A percentile compares a stretch with the other conserved stretches of the same genome.
These are phyloP conservation scores for Brassica juncea DNA, from an alignment of 345 rosid species.

Conservation along the genomic window DNA sequence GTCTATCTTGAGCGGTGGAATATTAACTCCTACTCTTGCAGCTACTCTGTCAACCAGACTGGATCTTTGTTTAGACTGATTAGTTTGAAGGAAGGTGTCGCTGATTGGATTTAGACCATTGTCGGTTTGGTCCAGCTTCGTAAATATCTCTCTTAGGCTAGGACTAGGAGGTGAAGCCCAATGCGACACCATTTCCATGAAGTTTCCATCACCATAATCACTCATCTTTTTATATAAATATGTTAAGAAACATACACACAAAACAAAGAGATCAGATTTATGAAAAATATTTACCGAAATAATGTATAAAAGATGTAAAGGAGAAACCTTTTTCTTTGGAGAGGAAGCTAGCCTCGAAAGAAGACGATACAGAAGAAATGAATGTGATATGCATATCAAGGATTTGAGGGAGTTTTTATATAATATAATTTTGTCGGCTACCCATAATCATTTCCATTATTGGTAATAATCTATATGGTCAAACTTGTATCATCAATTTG, in stretches of 20 bases:
- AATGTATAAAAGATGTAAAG: not conserved
- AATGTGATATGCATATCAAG: not conserved
- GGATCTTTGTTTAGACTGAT: not conserved
- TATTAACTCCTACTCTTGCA: not conserved
- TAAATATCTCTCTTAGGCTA: not conserved
- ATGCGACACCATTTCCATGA: not conserved
- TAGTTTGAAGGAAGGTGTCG: conserved; percentile 14
- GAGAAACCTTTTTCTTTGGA: not conserved
- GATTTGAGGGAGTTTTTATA: conserved; percentile 1
- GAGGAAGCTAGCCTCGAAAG: not conserved
- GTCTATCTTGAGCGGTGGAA: not conserved
- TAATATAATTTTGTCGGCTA: not conserved
- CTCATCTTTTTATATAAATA: not conserved
- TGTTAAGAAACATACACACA: not conserved
- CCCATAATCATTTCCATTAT: not conserved
- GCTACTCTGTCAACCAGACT: conserved; percentile 20
- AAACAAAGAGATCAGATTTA: not conserved
- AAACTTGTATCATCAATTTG: conserved; percentile 12
- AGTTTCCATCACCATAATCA: conserved; percentile 5
- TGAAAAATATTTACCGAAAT: not conserved
- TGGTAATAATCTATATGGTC: conserved; percentile 22
- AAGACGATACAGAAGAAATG: not conserved
- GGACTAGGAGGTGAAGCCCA: conserved; percentile 21
- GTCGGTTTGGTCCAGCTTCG: not conserved
- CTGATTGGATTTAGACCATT: conserved; percentile 5